A percentile compares a stretch with the other conserved stretches of the same genome.
Conservation (phyloP, 2,329 filamentous ascomycete species). For the Fusarium sp. region DNA sequence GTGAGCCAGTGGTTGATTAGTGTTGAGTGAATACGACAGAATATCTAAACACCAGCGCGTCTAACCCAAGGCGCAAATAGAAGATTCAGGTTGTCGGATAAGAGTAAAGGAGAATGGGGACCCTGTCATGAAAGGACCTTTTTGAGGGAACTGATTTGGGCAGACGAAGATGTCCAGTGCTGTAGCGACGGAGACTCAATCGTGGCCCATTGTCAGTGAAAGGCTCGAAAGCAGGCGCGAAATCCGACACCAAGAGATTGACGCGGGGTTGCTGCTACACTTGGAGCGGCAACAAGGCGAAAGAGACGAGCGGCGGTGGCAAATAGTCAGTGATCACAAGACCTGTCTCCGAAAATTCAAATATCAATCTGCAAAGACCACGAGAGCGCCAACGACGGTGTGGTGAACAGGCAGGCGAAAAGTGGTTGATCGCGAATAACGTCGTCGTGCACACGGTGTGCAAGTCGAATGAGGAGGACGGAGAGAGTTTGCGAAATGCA, state of each 20-base stretch:
- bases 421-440: conserved; percentile 24
- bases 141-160: conserved; percentile 15
- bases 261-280: conserved; percentile 41
- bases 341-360: conserved; percentile 19
- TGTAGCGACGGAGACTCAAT: conserved; percentile 45
- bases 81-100: conserved; percentile 41
- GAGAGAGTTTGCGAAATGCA: conserved; percentile 25
- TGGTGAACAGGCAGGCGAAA: background rate
- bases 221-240: conserved; percentile 43
- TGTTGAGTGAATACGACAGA: conserved; percentile 34
- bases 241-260: conserved; percentile 38
- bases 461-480: conserved; percentile 18
- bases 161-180: conserved; percentile 31
- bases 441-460: conserved; percentile 14
- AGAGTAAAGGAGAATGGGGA: conserved; percentile 35
- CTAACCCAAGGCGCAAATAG: conserved; percentile 51
- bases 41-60: conserved; percentile 55
- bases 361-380: conserved; percentile 28
- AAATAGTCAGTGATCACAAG: conserved; percentile 29
- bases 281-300: conserved; percentile 26
- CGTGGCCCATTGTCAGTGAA: conserved; percentile 50
- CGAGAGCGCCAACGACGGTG: conserved; percentile 11
- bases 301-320: conserved; percentile 32
- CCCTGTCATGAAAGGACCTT: conserved; percentile 43
- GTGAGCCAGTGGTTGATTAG: conserved; percentile 42